phyloP scores from a whole-genome alignment of 495 filamentous ascomycete species.

The Jackrogersella minutella region DNA sequence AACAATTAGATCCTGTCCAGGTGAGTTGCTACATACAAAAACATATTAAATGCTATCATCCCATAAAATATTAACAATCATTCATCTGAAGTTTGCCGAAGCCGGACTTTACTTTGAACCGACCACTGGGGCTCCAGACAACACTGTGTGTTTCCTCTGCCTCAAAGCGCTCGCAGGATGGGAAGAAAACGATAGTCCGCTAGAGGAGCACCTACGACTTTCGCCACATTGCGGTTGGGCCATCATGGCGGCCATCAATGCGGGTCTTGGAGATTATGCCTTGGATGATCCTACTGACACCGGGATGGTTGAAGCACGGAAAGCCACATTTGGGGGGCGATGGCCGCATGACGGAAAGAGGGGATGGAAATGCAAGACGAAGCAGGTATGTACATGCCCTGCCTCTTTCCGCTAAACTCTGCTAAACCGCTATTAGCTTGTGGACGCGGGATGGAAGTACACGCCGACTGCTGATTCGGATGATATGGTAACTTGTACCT shows the following conservation, averaged over 20 bases:
- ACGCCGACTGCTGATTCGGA: conserved; percentile 80
- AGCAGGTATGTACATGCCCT: conserved; percentile 67
- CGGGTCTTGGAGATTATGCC: conserved; percentile 66
- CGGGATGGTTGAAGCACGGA: conserved; percentile 75
- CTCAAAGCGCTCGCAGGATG: conserved; percentile 81
- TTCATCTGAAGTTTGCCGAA: conserved; percentile 70
- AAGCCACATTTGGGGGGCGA: conserved; percentile 74
- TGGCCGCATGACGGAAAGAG: conserved; percentile 93
- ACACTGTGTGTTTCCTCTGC: conserved; percentile 89
- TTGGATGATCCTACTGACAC: conserved; percentile 76
- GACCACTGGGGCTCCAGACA: conserved; percentile 75
- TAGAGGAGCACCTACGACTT: conserved; percentile 85
- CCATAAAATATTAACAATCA: conserved; percentile 22
- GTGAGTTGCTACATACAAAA: conserved; percentile 54
- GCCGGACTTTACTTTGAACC: conserved; percentile 93
- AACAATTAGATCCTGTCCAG: conserved; percentile 67
- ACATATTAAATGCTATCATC: neutral
- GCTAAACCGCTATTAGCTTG: conserved; percentile 68
- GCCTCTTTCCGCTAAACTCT: neutral
- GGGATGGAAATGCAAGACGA: conserved; percentile 86
- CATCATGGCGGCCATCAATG: conserved; percentile 74
- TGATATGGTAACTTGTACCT: conserved; percentile 86
- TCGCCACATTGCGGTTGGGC: conserved; percentile 88
- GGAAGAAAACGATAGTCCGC: conserved; percentile 82
- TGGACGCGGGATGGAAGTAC: conserved; percentile 91